These are phyloP conservation scores for Xerocomellus dryophilus DNA, from an alignment of 768 basidiomycete species.

Conservation along the genomic window DNA sequence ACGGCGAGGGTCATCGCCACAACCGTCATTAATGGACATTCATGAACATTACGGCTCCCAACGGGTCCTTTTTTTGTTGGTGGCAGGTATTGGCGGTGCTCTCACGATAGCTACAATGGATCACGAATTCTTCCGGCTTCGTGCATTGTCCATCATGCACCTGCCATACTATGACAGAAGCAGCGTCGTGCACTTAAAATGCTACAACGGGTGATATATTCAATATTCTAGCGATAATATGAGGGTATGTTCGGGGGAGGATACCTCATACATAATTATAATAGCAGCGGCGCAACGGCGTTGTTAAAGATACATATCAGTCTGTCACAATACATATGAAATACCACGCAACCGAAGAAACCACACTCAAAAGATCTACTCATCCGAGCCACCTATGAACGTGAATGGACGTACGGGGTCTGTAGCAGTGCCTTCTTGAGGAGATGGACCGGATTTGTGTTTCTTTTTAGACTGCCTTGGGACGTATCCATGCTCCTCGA, in stretches of 20 bases:
- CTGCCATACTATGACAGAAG: neutral
- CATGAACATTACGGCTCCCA: neutral
- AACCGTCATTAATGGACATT: constrained; percentile 2
- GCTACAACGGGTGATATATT: constrained; percentile 22
- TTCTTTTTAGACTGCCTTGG: constrained; percentile 47
- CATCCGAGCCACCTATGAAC: constrained; percentile 29
- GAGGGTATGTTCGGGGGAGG: constrained; percentile 13
- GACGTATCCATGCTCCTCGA: constrained; percentile 48
- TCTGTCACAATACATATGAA: constrained; percentile 24
- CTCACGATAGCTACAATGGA: constrained; percentile 3
- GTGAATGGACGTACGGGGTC: constrained; percentile 34
- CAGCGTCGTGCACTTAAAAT: neutral
- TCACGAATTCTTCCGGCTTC: neutral
- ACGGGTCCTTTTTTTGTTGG: neutral
- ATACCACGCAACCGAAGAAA: constrained; percentile 11
- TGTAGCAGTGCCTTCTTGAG: constrained; percentile 22
- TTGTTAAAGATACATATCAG: constrained; percentile 26
- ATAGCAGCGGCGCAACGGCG: constrained; percentile 2
- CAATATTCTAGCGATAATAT: constrained; percentile 6
- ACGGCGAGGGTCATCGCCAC: constrained; percentile 17
- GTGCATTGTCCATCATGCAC: neutral
- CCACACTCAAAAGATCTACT: constrained; percentile 14
- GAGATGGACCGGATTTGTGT: constrained; percentile 35
- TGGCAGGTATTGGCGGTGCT: neutral
- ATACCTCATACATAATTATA: constrained; percentile 18